A percentile compares a stretch with the other conserved stretches of the same genome.
phyloP scores from a whole-genome alignment of 768 basidiomycete species.

The Macrolepiota albuminosa region DNA sequence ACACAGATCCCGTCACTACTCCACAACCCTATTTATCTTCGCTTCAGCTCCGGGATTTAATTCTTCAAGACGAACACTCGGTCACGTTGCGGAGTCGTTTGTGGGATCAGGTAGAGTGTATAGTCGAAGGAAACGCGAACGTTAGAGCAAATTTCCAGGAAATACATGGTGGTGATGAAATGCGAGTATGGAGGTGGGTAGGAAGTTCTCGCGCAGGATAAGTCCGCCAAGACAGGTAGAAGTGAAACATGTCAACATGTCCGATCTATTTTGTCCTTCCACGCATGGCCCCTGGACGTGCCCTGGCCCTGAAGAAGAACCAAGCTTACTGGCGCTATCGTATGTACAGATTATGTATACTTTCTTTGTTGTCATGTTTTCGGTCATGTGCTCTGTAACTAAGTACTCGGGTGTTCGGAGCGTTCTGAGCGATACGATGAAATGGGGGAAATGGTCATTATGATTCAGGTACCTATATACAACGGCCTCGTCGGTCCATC shows the following conservation, averaged over 20 bases:
- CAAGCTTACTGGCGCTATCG: neutral
- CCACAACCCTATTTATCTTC: constrained; percentile 79
- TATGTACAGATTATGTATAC: neutral
- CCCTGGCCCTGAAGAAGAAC: neutral
- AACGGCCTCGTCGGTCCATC: neutral
- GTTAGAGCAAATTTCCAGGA: constrained; percentile 84
- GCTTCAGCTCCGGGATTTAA: constrained; percentile 81
- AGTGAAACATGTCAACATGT: neutral
- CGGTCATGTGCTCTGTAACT: neutral
- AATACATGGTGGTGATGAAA: constrained; percentile 79
- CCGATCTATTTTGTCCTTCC: no score
- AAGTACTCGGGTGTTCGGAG: neutral
- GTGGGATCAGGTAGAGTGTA: constrained; percentile 79
- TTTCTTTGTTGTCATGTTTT: neutral
- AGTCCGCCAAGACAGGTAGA: constrained; percentile 2
- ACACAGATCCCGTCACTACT: constrained; percentile 73
- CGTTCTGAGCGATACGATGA: neutral
- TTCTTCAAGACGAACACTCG: constrained; percentile 79
- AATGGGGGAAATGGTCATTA: constrained; percentile 28
- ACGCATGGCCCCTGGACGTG: no score
- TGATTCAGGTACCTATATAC: constrained; percentile 6
- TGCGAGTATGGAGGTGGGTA: constrained; percentile 90
- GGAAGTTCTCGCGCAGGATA: constrained; percentile 40
- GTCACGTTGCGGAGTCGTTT: constrained; percentile 57
- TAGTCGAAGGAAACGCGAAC: constrained; percentile 90